Evolutionary conservation across 345 rosid genomes (phyloP).

Genomic region (Hirschfeldia incana): DNA sequence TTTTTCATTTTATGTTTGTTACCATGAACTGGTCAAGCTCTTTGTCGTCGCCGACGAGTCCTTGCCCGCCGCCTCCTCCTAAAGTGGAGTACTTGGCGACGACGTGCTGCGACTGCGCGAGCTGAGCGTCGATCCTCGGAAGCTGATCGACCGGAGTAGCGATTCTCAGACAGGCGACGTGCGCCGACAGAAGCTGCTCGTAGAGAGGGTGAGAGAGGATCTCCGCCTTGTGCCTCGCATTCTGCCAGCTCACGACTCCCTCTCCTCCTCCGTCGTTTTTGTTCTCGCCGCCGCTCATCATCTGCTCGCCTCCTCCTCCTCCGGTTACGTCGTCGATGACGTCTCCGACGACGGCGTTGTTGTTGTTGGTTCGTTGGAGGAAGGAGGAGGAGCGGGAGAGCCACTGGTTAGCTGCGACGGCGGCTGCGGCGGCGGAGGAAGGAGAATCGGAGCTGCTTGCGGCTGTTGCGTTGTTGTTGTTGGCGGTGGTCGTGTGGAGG

Average conservation of each 20-base stretch:
- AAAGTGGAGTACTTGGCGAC: constrained; percentile 81
- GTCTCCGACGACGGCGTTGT: constrained; percentile 55
- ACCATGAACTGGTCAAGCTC: constrained; percentile 99
- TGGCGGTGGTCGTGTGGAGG: constrained; percentile 57
- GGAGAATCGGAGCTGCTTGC: constrained; percentile 47
- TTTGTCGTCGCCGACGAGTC: constrained; percentile 68
- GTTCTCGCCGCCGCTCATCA: constrained; percentile 40
- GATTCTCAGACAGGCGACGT: constrained; percentile 83
- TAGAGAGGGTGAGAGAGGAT: constrained; percentile 85
- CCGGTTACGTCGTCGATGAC: constrained; percentile 59
- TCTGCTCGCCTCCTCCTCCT: constrained; percentile 39
- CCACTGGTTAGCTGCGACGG: constrained; percentile 61
- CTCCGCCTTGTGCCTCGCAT: constrained; percentile 84
- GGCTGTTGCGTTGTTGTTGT: constrained; percentile 32
- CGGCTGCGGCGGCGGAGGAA: constrained; percentile 44
- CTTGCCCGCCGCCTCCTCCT: constrained; percentile 52
- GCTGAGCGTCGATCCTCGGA: constrained; percentile 94
- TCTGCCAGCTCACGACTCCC: constrained; percentile 76
- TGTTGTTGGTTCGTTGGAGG: constrained; percentile 52
- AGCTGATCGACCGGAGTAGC: constrained; percentile 97
- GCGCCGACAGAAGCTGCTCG: constrained; percentile 90
- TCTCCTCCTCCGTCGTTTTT: constrained; percentile 45
- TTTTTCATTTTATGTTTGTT: not conserved
- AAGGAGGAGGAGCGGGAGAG: constrained; percentile 62
- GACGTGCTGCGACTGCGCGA: constrained; percentile 93